Conservation (phyloP, 148 eudicot species). For the Fagopyrum homotropicum region DNA sequence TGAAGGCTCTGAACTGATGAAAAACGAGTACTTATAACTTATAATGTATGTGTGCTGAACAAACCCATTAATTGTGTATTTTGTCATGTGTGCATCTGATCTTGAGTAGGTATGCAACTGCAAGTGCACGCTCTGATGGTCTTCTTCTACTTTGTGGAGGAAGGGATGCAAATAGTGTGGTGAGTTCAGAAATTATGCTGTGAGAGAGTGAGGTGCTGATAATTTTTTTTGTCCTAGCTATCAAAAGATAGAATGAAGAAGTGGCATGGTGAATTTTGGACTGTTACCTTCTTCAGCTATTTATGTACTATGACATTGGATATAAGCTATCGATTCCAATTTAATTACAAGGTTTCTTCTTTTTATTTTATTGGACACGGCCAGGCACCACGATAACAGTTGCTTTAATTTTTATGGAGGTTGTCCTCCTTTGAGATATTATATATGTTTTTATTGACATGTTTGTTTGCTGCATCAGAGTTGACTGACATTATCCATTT, state of each 20-base stretch:
- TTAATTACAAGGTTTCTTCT: not conserved
- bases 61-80: not conserved
- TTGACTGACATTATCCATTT: not conserved
- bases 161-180: slow-evolving; percentile 96
- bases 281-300: not conserved
- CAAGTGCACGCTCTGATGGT: slow-evolving; percentile 98
- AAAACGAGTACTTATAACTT: no score
- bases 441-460: no score
- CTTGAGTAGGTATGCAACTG: slow-evolving; percentile 86
- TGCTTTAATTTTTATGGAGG: not conserved
- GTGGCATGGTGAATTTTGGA: not conserved
- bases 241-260: no score
- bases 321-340: not conserved
- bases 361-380: not conserved
- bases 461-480: not conserved
- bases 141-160: slow-evolving; percentile 98
- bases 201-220: not conserved
- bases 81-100: not conserved
- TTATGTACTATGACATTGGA: not conserved
- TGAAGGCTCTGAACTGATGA: no score
- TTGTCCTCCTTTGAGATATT: not conserved
- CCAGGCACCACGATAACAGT: not conserved
- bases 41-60: no score
- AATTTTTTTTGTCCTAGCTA: not conserved
- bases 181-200: slow-evolving; percentile 30